Base-by-base conservation (phyloP, 2,329 filamentous ascomycete species). In the Hortaea werneckii region DNA sequence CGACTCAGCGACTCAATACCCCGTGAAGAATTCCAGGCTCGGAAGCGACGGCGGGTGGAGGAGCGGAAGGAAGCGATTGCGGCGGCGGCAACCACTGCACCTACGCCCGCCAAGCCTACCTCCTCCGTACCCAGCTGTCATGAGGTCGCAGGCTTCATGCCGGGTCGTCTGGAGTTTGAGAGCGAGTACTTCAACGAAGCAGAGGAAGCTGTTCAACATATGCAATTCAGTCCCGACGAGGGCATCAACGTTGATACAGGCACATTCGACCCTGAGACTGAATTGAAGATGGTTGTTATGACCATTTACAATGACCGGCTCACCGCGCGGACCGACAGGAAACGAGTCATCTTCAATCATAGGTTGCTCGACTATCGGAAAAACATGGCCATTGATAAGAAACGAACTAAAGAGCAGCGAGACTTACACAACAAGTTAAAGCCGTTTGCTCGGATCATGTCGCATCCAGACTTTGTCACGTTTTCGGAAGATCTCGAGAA, bases 141-240 rank as follows among this genome's bases (percentile, higher is more conserved):
- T 70, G 92, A 98, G 67, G 92, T 98, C 34, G 88, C 95, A 66
- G 92, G 92, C 3, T 98, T 94, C 65, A 98, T 98, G 92, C 92
- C 92, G 3, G 92, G 92, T 39, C 87, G 92, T 37, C 68, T 98
- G 53, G 92, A 98, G 61, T 98, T 98, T 53, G 92, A 98, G 72
- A 95, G 87, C 0, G 92, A 98, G 59, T 92, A 95, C 62, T 86
- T 90, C 60, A 98, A 98, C 59, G 92, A 98, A 59, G 92, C 92
- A 1, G 92, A 98, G 69, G 94, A 96, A 67, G 90, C 90, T 0
- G 92, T 98, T 2, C 92, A 98, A 64, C 82, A 94, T 52, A 96
- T 98, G 89, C 85, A 94, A 53, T 98, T 98, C 59, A 90, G 96
- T 47, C 90, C 92, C 0, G 92, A 92, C 27, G 90, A 95, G 66